phyloP scores from a whole-genome alignment of 2,329 filamentous ascomycete species.

The Fusarium sp. region DNA sequence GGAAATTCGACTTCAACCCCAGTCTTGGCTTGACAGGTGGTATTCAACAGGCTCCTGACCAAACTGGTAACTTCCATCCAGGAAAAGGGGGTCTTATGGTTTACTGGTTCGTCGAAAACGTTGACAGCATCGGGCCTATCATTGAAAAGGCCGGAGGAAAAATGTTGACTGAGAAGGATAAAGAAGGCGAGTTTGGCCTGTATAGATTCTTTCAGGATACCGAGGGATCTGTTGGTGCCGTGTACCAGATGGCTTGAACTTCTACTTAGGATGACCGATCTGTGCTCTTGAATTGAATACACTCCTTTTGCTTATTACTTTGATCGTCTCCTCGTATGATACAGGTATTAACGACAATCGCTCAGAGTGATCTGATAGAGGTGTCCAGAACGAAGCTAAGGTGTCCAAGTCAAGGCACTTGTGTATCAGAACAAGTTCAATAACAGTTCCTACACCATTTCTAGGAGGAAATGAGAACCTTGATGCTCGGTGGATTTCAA shows the following conservation, averaged over 20 bases:
- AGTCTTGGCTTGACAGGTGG: conserved; percentile 42
- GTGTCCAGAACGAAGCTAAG: neutral
- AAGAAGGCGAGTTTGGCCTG: conserved; percentile 41
- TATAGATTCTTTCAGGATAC: conserved; percentile 46
- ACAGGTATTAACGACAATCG: neutral
- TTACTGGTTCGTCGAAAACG: conserved; percentile 45
- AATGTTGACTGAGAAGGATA: conserved; percentile 41
- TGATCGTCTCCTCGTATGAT: neutral
- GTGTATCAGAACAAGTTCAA: conserved; percentile 1
- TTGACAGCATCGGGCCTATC: conserved; percentile 36
- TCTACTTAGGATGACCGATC: neutral
- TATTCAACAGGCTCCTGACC: conserved; percentile 42
- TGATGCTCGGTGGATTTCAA: conserved; percentile 24
- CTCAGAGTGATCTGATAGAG: neutral
- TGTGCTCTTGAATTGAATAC: neutral
- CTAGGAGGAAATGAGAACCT: conserved; percentile 21
- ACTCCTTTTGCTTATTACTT: neutral
- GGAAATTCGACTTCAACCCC: conserved; percentile 45
- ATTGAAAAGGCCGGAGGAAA: conserved; percentile 45
- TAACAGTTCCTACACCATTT: conserved; percentile 27
- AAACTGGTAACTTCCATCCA: conserved; percentile 34
- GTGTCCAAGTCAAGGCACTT: neutral
- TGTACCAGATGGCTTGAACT: conserved; percentile 42
- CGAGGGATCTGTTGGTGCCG: conserved; percentile 44
- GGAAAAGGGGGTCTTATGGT: conserved; percentile 43